Percentiles rank a stretch among this genome's conserved stretches.
phyloP scores from a whole-genome alignment of 768 basidiomycete genomes.

The Psilocybe azurescens region DNA sequence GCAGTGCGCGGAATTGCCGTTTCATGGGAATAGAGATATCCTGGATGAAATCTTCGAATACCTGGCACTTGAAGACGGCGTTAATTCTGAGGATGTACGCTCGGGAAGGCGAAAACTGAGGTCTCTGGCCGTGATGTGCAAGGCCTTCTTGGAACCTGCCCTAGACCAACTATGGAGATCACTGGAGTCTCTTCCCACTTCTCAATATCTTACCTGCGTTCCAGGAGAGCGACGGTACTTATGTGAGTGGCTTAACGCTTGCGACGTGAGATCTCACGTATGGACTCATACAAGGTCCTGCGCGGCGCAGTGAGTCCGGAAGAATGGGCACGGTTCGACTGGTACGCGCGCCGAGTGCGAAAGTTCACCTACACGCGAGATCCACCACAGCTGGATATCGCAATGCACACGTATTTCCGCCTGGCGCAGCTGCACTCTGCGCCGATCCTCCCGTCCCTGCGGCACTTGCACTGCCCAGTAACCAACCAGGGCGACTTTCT shows the following conservation, averaged over 20 bases:
- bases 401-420: conserved; percentile 40
- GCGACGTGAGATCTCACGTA: not conserved
- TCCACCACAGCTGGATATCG: conserved; percentile 34
- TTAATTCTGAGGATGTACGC: conserved; percentile 19
- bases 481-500: conserved; percentile 35
- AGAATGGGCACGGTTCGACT: conserved; percentile 38
- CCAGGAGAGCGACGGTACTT: conserved; percentile 31
- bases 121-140: conserved; percentile 32
- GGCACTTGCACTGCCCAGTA: conserved; percentile 33
- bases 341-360: conserved; percentile 34
- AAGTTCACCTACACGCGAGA: conserved; percentile 34
- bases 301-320: conserved; percentile 27
- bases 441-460: conserved; percentile 33
- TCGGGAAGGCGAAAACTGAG: conserved; percentile 24
- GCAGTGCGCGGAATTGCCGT: conserved; percentile 12
- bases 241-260: conserved; percentile 25
- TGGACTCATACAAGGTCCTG: conserved; percentile 28
- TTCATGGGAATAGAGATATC: conserved; percentile 36
- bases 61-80: conserved; percentile 25
- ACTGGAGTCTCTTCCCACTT: conserved; percentile 36
- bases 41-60: conserved; percentile 35
- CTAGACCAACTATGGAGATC: conserved; percentile 37
- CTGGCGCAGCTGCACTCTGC: conserved; percentile 32
- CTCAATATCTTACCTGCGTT: conserved; percentile 37
- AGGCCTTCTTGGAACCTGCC: conserved; percentile 36